A percentile compares a stretch with the other conserved stretches of the same genome.
Evolutionary conservation across 2,329 filamentous ascomycete species (phyloP).

Genomic region (Elsinoe necatrix): DNA sequence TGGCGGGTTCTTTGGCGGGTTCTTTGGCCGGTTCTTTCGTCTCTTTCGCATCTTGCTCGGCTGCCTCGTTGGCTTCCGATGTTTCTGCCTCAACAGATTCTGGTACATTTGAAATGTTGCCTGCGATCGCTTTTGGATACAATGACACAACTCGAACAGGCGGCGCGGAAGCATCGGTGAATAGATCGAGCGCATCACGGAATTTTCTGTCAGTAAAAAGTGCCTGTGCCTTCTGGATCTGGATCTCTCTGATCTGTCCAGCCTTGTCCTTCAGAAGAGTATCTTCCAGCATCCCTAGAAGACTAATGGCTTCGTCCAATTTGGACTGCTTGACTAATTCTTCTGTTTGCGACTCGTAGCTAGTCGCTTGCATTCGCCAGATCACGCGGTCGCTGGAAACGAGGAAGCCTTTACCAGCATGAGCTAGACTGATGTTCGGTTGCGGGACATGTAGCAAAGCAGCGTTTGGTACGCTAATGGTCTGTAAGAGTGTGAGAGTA

Average conservation of each 20-base stretch:
- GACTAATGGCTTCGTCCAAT: slow-evolving; percentile 86
- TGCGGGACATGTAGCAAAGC: slow-evolving; percentile 84
- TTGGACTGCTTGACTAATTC: slow-evolving; percentile 64
- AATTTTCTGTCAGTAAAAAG: slow-evolving; percentile 80
- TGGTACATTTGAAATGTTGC: slow-evolving; percentile 60
- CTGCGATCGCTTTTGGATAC: slow-evolving; percentile 77
- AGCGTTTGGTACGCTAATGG: slow-evolving; percentile 70
- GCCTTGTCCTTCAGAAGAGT: slow-evolving; percentile 77
- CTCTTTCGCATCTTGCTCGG: slow-evolving; percentile 19
- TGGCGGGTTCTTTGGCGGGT: slow-evolving; percentile 27
- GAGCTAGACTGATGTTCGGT: slow-evolving; percentile 85
- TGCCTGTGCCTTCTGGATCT: slow-evolving; percentile 80
- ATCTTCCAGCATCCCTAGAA: slow-evolving; percentile 84
- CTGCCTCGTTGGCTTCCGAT: slow-evolving; percentile 26
- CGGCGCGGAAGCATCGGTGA: slow-evolving; percentile 81
- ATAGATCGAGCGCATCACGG: slow-evolving; percentile 77
- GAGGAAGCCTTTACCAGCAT: slow-evolving; percentile 91
- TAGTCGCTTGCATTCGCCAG: slow-evolving; percentile 91
- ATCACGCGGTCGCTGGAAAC: slow-evolving; percentile 84
- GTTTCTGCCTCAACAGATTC: slow-evolving; percentile 43
- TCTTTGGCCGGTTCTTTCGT: slow-evolving; percentile 25
- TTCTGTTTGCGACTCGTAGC: slow-evolving; percentile 83
- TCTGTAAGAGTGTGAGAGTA: slow-evolving; percentile 82
- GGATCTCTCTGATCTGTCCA: slow-evolving; percentile 71
- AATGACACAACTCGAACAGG: slow-evolving; percentile 79